Evolutionary conservation across 257 asterid genomes (phyloP).

Genomic region (Buddleja alternifolia): DNA sequence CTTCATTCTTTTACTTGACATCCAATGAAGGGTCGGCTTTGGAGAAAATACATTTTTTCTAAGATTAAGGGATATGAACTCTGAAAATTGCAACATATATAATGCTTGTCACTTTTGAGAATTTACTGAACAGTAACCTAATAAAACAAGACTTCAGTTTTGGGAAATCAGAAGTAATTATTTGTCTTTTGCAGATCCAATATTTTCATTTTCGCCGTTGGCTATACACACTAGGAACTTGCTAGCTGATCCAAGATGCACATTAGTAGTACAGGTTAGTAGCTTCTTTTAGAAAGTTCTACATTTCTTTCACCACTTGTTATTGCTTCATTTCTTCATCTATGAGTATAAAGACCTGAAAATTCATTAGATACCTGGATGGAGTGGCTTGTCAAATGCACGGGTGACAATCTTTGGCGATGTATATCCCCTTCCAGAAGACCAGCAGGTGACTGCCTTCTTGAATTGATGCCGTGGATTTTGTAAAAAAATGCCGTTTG

Average conservation of each 20-base stretch:
- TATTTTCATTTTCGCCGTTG: slow-evolving; percentile 91
- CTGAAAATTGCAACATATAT: slow-evolving; percentile 3
- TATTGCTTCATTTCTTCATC: slow-evolving; percentile 21
- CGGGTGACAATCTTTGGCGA: slow-evolving; percentile 96
- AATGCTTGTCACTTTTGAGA: neutral
- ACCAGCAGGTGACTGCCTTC: slow-evolving; percentile 72
- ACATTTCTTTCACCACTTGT: slow-evolving; percentile 15
- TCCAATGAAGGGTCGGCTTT: neutral
- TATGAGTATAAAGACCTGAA: slow-evolving; percentile 27
- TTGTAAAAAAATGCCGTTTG: neutral
- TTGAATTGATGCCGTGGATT: slow-evolving; percentile 12
- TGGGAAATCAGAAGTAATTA: neutral
- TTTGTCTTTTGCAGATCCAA: slow-evolving; percentile 68
- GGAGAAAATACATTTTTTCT: neutral
- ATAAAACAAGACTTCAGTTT: neutral
- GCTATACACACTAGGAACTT: slow-evolving; percentile 99
- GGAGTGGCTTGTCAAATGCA: slow-evolving; percentile 99
- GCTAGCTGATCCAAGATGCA: slow-evolving; percentile 91
- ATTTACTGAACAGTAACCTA: neutral
- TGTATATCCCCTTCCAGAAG: slow-evolving; percentile 87
- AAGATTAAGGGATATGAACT: neutral
- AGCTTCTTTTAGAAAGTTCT: slow-evolving; percentile 18
- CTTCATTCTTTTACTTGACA: neutral
- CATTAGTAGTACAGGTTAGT: slow-evolving; percentile 91
- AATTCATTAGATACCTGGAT: slow-evolving; percentile 80